phyloP scores from a whole-genome alignment of 805 yeast genomes.

The Tetrapisispora phaffii region DNA sequence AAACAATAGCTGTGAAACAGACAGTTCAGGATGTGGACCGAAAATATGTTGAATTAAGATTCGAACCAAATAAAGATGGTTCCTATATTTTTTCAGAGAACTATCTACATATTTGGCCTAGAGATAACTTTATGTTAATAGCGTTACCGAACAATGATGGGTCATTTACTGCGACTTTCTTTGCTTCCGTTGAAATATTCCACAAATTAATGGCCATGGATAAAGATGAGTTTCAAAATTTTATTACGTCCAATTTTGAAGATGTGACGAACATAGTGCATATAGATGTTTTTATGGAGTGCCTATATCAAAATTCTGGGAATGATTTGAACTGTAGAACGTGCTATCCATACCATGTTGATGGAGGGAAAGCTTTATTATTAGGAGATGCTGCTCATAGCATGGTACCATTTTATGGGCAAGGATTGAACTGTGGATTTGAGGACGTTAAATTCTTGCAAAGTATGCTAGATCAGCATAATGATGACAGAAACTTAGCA shows the following conservation, averaged over 20 bases:
- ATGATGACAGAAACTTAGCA: constrained; percentile 37
- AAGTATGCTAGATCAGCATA: constrained; percentile 34
- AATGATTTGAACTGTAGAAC: constrained; percentile 70
- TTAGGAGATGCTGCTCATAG: constrained; percentile 94
- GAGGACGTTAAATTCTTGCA: constrained; percentile 74
- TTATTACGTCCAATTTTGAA: constrained; percentile 54
- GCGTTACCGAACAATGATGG: constrained; percentile 81
- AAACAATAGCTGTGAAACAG: constrained; percentile 51
- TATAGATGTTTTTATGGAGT: constrained; percentile 37
- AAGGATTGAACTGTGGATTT: constrained; percentile 93
- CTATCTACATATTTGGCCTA: constrained; percentile 89
- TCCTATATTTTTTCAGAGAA: constrained; percentile 53
- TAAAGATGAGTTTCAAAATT: constrained; percentile 35
- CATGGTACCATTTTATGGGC: constrained; percentile 98
- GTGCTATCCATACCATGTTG: constrained; percentile 58
- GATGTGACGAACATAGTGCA: constrained; percentile 71
- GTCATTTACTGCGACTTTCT: constrained; percentile 81
- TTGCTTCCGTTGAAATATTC: constrained; percentile 66
- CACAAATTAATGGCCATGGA: constrained; percentile 39
- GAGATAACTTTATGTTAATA: constrained; percentile 76
- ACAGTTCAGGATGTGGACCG: constrained; percentile 73
- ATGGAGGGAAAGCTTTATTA: constrained; percentile 49
- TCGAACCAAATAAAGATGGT: constrained; percentile 45
- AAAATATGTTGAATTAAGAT: constrained; percentile 70
- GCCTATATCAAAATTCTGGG: constrained; percentile 52